Base-by-base conservation (phyloP, 768 basidiomycete species). In the Suillus sp. region DNA sequence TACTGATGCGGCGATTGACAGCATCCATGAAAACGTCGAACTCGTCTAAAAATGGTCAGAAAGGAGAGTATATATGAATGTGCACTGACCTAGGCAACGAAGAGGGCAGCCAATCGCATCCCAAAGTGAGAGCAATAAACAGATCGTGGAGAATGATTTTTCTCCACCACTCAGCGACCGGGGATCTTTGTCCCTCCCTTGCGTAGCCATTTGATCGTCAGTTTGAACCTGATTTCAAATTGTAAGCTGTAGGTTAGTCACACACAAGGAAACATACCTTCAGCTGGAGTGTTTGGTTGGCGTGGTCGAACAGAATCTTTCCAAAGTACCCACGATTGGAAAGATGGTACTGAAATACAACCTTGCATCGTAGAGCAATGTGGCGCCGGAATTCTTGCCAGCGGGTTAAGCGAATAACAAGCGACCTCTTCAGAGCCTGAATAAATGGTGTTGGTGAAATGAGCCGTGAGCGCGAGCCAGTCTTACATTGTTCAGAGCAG, bases 21-120 rank as follows among this genome's bases (percentile, higher is more conserved):
- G 92, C 92, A 72, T 96, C 94, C 93, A 99, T 95, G 81, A 96
- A 98, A 13, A 98, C 96, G 69, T 99, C 96, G 72, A 97, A 99
- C 74, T 99, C 97, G 70, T 99, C 97, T 88, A 18, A 7, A 34
- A 2, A 10, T 48, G 50, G 65, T 75, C 40, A 75, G 67, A 34
- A 48, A 59, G 35, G 25, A 8, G 30, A 27, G 8, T 30, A 13
- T 4, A 20, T 56, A 22, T 32, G 37, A 27, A 4, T 63, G 13
- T 7, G 53, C 6, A 75, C 83, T 47, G 70, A 92, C 91, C 91
- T 27, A 99, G 86, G 71, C 96, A 98, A 63, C 97, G 83, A 53
- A 99, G 81, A 1, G 97, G 97, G 72, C 96, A 96, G 1, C 92
- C 91, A 62, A 96, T 95, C 18, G 93, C 89, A 70, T 97, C 93